Percentiles rank a stretch among this genome's conserved stretches.
Evolutionary conservation across 495 filamentous ascomycete species (phyloP).

Genomic region (Aspergillus asperescens): DNA sequence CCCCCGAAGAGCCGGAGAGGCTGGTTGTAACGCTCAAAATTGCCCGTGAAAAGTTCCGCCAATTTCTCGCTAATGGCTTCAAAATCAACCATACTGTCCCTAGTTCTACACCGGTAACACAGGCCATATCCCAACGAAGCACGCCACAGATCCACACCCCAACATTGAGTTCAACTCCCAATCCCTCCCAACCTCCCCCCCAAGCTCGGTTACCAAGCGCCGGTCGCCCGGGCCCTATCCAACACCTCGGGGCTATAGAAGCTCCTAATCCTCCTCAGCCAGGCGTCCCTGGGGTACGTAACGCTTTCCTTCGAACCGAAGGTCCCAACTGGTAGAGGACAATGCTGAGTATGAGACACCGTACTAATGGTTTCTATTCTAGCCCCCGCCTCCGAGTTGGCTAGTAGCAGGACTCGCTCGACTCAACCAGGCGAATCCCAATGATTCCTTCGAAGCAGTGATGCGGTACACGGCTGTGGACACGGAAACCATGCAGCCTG

Average conservation of each 20-base stretch:
- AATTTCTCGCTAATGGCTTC: conserved; percentile 52
- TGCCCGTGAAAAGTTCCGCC: conserved; percentile 52
- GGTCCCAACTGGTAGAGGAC: neutral
- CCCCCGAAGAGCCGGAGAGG: conserved; percentile 55
- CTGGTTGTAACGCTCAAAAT: conserved; percentile 72
- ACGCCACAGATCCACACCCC: conserved; percentile 50
- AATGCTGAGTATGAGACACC: neutral
- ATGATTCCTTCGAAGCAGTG: conserved; percentile 74
- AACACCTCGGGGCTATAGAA: conserved; percentile 60
- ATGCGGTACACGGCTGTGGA: conserved; percentile 85
- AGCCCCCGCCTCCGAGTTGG: conserved; percentile 81
- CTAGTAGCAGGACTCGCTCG: conserved; percentile 59
- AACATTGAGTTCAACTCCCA: conserved; percentile 49
- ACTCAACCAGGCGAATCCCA: conserved; percentile 60
- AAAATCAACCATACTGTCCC: conserved; percentile 19
- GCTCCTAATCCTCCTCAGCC: conserved; percentile 52
- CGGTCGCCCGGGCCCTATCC: conserved; percentile 30
- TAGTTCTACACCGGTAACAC: conserved; percentile 19
- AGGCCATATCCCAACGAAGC: conserved; percentile 46
- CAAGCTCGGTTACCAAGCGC: conserved; percentile 31
- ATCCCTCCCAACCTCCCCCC: conserved; percentile 41
- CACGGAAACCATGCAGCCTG: conserved; percentile 52
- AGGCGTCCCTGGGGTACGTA: conserved; percentile 56
- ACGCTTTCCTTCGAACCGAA: conserved; percentile 9
- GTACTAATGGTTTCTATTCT: conserved; percentile 19